phyloP scores from a whole-genome alignment of 2,329 filamentous ascomycete species.

The Colletotrichum filicis region DNA sequence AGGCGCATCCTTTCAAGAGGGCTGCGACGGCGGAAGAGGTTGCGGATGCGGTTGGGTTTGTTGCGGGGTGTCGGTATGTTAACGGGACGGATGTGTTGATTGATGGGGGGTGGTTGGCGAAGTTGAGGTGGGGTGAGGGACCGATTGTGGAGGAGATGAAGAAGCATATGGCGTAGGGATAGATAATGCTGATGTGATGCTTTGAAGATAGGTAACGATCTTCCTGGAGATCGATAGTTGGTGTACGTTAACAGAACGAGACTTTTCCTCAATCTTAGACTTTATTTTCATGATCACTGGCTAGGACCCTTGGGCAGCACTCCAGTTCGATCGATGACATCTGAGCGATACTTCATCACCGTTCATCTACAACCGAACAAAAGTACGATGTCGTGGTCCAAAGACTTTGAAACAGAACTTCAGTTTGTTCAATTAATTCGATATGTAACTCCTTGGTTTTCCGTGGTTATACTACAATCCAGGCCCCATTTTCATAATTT shows the following conservation, averaged over 20 bases:
- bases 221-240: not conserved
- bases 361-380: not conserved
- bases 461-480: constrained; percentile 8
- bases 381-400: not conserved
- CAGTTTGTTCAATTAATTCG: not conserved
- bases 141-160: not conserved
- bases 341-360: not conserved
- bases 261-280: not conserved
- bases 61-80: not conserved
- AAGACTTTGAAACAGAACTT: not conserved
- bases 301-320: not conserved
- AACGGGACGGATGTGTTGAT: constrained; percentile 13
- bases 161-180: not conserved
- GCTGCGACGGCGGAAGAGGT: constrained; percentile 10
- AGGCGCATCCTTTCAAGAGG: constrained; percentile 10
- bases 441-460: constrained; percentile 8
- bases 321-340: not conserved
- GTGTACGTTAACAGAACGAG: accelerated
- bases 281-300: not conserved
- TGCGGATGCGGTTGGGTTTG: constrained; percentile 21
- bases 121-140: not conserved
- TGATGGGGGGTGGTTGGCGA: constrained; percentile 10
- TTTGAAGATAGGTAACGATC: not conserved
- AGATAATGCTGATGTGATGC: not conserved
- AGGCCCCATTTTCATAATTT: not conserved